Base-by-base conservation (phyloP, 805 yeast genomes). In the Wickerhamomyces pijperi region DNA sequence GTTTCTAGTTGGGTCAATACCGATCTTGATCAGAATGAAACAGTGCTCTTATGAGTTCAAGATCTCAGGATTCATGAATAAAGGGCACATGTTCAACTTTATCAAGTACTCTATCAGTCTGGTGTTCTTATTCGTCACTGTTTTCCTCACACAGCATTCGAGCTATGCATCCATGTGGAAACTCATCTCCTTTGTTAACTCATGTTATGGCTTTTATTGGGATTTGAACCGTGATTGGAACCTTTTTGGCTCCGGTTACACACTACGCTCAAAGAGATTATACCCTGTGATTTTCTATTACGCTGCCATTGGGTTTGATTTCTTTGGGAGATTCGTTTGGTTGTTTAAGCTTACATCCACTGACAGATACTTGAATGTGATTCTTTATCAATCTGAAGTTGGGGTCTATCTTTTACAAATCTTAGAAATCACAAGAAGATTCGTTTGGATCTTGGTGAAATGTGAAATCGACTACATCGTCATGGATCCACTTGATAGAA, bases 211-310 rank as follows among this genome's bases (percentile, higher is more conserved):
- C 14, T 82, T 85, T 43, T 62, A 75, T 40, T 92, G 99, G 99
- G 99, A 92, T 58, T 59, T 90, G 12, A 70, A 71, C 37, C 75
- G 76, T 70, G 99, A 92, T 62, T 92, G 98, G 98, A 70, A 71
- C 11, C 50, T 82, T 8, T 65, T 82, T 49, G 65, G 64, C 35
- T 44, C 19, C 20, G 20, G 23, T 9, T 31, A 3, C 11, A 39
- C 9, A 40, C 37, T n/a, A 20, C 16, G 13, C 17, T 36, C 16
- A 19, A 36, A 19, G 15, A 17, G 5, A 36, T 23, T 35, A 42
- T 29, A 50, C 51, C 28, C 56, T 8, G 43, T 42, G 34, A 11
- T 40, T 29, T 55, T 67, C 28, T 88, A 88, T 56, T 71, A 68
- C 46, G 34, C 57, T 0, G 86, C 84, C 0, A 72, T 82, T 2